Conservation (phyloP, 1,284 basidiomycete genomes). For the Rhodotorula sp. region DNA sequence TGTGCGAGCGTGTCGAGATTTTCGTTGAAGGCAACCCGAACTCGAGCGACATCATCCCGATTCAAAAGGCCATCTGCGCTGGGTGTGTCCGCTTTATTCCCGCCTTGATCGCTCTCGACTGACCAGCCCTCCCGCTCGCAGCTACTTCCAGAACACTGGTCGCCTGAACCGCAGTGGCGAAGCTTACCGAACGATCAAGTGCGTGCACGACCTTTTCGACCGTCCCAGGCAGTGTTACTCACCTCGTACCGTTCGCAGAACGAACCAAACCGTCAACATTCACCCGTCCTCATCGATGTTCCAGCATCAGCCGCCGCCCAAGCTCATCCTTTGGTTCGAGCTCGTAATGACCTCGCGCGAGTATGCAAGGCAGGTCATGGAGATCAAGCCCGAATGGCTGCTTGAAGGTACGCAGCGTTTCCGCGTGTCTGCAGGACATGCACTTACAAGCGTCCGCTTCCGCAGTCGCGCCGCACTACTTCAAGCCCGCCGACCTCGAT, state of each 20-base stretch:
- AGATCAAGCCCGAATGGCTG: slow-evolving; percentile 91
- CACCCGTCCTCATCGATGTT: slow-evolving; percentile 94
- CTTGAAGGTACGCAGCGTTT: slow-evolving; percentile 66
- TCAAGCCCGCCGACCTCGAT: slow-evolving; percentile 82
- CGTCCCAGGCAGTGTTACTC: too few species aligned
- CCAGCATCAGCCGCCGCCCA: slow-evolving; percentile 89
- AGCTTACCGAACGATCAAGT: slow-evolving; percentile 45
- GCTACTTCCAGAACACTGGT: slow-evolving; percentile 44
- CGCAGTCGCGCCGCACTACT: slow-evolving; percentile 87
- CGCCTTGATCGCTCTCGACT: slow-evolving; percentile 6
- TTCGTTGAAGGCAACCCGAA: slow-evolving; percentile 83
- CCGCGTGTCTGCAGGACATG: neutral
- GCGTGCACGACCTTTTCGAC: neutral
- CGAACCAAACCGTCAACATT: slow-evolving; percentile 90
- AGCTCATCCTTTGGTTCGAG: slow-evolving; percentile 90
- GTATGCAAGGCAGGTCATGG: slow-evolving; percentile 83
- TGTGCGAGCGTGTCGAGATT: slow-evolving; percentile 96
- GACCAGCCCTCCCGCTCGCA: neutral
- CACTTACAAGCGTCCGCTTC: neutral
- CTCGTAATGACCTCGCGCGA: slow-evolving; percentile 62
- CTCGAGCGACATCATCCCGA: slow-evolving; percentile 80
- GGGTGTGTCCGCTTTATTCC: slow-evolving; percentile 65
- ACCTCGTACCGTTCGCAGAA: slow-evolving; percentile 60
- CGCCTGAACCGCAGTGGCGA: slow-evolving; percentile 46
- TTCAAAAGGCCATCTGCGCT: slow-evolving; percentile 91